Percentiles rank a stretch among this genome's conserved stretches.
These are phyloP conservation scores for Elsinoe batatas DNA, from an alignment of 2,329 filamentous ascomycete species.

Conservation along the genomic window DNA sequence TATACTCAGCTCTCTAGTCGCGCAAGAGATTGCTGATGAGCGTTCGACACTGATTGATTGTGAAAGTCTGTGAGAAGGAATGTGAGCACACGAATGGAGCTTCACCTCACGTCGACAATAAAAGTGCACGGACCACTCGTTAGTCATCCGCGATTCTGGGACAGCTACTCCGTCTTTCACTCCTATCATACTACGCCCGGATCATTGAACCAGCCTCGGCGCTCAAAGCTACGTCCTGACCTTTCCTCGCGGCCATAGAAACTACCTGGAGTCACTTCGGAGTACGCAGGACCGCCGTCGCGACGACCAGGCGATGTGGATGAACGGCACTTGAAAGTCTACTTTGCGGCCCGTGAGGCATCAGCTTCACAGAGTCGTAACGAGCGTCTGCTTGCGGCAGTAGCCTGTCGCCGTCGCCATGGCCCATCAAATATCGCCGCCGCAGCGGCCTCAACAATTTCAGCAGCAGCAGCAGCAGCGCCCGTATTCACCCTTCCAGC, in stretches of 20 bases:
- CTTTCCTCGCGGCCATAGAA: neutral
- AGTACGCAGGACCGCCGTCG: neutral
- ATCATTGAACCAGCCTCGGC: neutral
- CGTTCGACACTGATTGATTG: too few relatives aligned
- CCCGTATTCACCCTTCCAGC: constrained; percentile 38
- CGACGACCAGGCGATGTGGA: neutral
- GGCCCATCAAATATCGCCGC: constrained; percentile 22
- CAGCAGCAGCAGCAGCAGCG: constrained; percentile 18
- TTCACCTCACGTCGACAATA: neutral
- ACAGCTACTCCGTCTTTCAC: constrained; percentile 2
- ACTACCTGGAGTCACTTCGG: neutral
- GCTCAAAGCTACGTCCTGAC: neutral
- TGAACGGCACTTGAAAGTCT: neutral
- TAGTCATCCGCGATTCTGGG: constrained; percentile 10
- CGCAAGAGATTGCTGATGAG: too few relatives aligned
- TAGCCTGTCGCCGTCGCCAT: constrained; percentile 1
- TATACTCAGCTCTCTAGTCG: too few relatives aligned
- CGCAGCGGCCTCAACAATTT: constrained; percentile 18
- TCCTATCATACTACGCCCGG: neutral
- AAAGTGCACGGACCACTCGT: neutral
- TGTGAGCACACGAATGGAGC: neutral
- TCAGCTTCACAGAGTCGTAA: neutral
- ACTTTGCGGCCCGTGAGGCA: constrained; percentile 4
- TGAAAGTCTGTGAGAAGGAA: neutral
- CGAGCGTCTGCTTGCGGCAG: neutral